Conservation (phyloP, 768 basidiomycete species). For the Podaxis sp. region DNA sequence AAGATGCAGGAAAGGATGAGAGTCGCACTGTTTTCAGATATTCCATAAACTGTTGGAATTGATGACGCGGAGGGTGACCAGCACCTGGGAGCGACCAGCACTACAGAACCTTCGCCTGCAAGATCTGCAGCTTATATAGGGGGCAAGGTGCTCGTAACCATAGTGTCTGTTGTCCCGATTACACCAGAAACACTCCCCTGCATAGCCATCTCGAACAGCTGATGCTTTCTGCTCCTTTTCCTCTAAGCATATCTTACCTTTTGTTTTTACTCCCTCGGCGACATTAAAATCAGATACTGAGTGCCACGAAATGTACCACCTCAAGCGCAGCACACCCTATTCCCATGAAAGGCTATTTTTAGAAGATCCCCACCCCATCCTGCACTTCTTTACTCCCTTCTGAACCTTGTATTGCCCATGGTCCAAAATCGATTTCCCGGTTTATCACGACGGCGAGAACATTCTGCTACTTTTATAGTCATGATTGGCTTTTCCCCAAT, state of each 20-base stretch:
- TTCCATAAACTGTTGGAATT: background rate
- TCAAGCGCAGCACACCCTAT: background rate
- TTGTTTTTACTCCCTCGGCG: background rate
- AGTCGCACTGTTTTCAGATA: background rate
- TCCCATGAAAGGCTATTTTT: background rate
- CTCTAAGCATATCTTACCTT: background rate
- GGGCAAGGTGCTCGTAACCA: background rate
- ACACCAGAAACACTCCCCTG: background rate
- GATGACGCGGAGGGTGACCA: background rate
- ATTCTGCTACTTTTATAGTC: background rate
- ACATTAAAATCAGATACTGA: background rate
- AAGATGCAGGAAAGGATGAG: background rate
- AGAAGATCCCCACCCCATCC: background rate
- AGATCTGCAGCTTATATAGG: background rate
- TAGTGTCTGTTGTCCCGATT: background rate
- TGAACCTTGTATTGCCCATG: background rate
- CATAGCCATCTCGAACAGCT: background rate
- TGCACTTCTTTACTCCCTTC: background rate
- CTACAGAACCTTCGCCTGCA: background rate
- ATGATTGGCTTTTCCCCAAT: background rate
- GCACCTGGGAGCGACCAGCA: constrained; percentile 3
- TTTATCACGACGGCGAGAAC: background rate
- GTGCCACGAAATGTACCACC: background rate
- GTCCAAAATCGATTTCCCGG: background rate
- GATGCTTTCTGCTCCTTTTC: background rate